Evolutionary conservation across 108 stramenopile species (phyloP), one percentile per base, ranked within the genome.

Genomic region (Pseudonitzschia pungens): DNA sequence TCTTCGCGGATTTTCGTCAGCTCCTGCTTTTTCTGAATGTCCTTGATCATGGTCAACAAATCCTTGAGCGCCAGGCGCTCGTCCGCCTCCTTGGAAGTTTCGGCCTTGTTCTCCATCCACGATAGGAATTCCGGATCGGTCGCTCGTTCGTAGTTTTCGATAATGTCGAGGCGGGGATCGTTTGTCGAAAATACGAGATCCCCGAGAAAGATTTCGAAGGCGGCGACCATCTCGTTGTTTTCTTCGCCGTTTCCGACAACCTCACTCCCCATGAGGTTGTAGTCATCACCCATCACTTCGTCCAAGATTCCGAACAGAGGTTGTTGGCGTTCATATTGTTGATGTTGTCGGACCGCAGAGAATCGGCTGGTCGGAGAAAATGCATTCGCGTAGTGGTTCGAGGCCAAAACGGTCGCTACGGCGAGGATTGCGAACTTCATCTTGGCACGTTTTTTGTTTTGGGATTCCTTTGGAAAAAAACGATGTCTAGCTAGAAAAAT

Each of bases 121-220:
- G 68, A 32, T 12, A 91, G 33, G 74, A 87, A 92, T 69, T 83
- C 68, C 3, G 79, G 82, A 70, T 87, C 87, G 18, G 75, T 68
- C 55, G 84, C 86, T 27, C 79, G 80, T 29, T 91, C 90, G 69
- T 84, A 83, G 56, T 91, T 89, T 51, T 94, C 89, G 71, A 95
- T 81, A 69, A 95, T 92, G 71, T 95, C 94, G 53, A 95, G 70
- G 43, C 91, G 88, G 11, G 91, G 89, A 65, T 95, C 94, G 73
- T 95, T 92, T 45, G 91, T 65, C 68, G 90, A 91, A 81, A 95
- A 95, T 16, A 95, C 91, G 32, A 94, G 86, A 77, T 94, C 89
- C 8, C 80, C 93, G n/a, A 92, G 85, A 70, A 94, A 91, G 65
- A 86, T 83, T 78, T 94, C 93, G 69, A 86, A 94, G 36, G 91